Evolutionary conservation across 2,329 filamentous ascomycete genomes (phyloP).

Genomic region (Alternaria panax): DNA sequence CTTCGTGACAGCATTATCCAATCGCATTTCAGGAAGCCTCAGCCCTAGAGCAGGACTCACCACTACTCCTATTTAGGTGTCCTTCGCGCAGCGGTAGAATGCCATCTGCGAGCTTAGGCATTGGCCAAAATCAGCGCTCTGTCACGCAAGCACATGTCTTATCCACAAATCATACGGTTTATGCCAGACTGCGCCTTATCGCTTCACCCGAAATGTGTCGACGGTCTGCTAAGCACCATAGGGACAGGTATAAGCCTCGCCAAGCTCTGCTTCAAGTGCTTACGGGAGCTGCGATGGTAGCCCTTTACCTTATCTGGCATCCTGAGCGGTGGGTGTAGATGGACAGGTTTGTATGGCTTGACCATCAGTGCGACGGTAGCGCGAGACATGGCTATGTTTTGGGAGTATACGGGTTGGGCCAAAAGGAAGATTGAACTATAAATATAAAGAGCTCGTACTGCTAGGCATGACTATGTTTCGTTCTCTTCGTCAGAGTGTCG

Average conservation of each 20-base stretch:
- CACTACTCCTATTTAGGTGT: not conserved
- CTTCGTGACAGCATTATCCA: not conserved
- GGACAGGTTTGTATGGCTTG: not conserved
- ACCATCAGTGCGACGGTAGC: not conserved
- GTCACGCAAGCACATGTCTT: not conserved
- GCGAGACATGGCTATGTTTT: not conserved
- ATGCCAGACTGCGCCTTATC: not conserved
- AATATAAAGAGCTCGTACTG: not conserved
- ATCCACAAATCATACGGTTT: not conserved
- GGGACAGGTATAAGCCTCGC: not conserved
- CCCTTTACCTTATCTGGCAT: not conserved
- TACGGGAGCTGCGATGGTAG: not conserved
- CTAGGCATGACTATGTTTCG: not conserved
- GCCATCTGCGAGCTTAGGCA: not conserved
- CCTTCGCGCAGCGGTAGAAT: not conserved
- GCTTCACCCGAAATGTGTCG: not conserved
- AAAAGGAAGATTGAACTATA: not conserved
- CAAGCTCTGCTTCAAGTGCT: not conserved
- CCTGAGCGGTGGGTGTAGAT: not conserved
- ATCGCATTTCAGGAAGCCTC: slow-evolving; percentile 5
- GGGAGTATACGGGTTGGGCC: not conserved
- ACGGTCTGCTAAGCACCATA: not conserved
- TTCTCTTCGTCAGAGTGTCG: not conserved
- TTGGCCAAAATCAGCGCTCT: not conserved
- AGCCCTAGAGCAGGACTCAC: not conserved